A percentile compares a stretch with the other conserved stretches of the same genome.
Conservation (phyloP, 192 early-diverging fungal species). For the Coemansia sp. region DNA sequence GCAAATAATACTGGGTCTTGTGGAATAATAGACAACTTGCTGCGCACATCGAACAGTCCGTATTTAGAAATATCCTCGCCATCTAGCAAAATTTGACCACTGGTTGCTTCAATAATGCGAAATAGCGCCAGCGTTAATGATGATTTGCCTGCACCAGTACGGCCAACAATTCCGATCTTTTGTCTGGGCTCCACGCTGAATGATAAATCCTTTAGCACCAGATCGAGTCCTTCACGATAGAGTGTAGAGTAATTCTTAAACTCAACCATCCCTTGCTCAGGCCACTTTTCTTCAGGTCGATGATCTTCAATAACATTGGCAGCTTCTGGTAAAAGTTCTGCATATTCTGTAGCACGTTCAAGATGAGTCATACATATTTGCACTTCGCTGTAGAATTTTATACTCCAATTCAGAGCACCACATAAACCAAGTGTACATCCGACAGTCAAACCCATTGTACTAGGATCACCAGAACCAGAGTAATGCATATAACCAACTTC, state of each 20-base stretch:
- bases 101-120: slow-evolving; percentile 63
- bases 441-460: slow-evolving; percentile 70
- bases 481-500: slow-evolving; percentile 60
- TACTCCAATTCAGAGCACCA: slow-evolving; percentile 70
- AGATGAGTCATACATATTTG: slow-evolving; percentile 62
- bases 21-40: slow-evolving; percentile 73
- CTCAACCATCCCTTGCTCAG: slow-evolving; percentile 45
- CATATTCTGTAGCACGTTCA: slow-evolving; percentile 57
- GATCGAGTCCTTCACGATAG: slow-evolving; percentile 54
- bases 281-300: slow-evolving; percentile 52
- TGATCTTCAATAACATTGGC: slow-evolving; percentile 25
- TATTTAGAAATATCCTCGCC: slow-evolving; percentile 68
- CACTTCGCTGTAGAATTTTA: slow-evolving; percentile 70
- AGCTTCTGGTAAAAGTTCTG: slow-evolving; percentile 33
- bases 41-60: slow-evolving; percentile 71
- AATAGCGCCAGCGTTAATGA: slow-evolving; percentile 72
- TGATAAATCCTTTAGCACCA: slow-evolving; percentile 46
- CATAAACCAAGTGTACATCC: slow-evolving; percentile 77
- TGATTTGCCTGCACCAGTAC: slow-evolving; percentile 78
- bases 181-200: slow-evolving; percentile 40
- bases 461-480: slow-evolving; percentile 53
- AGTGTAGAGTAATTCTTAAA: slow-evolving; percentile 56
- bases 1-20: slow-evolving; percentile 76
- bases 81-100: slow-evolving; percentile 71
- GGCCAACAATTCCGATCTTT: slow-evolving; percentile 70